phyloP scores from a whole-genome alignment of 225 moss, liverwort and hornwort species.

The Bryum argenteum region DNA sequence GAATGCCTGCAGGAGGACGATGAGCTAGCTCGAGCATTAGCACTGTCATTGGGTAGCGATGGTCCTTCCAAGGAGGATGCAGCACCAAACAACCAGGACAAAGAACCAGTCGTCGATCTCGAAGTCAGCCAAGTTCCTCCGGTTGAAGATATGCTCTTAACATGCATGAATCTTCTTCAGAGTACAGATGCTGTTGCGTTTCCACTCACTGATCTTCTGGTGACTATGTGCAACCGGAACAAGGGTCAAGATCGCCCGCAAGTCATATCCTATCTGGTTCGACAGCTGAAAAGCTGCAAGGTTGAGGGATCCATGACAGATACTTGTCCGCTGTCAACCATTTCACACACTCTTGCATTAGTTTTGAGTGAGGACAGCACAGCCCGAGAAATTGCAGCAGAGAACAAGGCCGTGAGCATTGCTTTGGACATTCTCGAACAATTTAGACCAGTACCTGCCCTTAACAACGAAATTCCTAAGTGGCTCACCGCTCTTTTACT shows the following conservation, averaged over 20 bases:
- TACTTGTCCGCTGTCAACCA: constrained; percentile 68
- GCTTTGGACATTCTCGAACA: constrained; percentile 65
- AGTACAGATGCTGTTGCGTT: constrained; percentile 88
- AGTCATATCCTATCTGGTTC: constrained; percentile 78
- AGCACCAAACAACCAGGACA: constrained; percentile 51
- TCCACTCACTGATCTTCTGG: constrained; percentile 83
- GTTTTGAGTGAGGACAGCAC: constrained; percentile 89
- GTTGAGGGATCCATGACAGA: constrained; percentile 58
- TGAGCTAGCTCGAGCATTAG: constrained; percentile 90
- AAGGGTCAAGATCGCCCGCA: constrained; percentile 85
- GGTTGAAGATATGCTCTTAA: constrained; percentile 85
- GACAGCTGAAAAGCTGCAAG: constrained; percentile 79
- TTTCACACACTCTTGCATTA: constrained; percentile 87
- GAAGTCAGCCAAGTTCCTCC: constrained; percentile 70
- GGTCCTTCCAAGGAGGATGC: constrained; percentile 67
- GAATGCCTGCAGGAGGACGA: constrained; percentile 73
- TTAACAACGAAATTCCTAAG: constrained; percentile 65
- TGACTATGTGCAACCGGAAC: constrained; percentile 93
- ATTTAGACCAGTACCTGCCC: constrained; percentile 46
- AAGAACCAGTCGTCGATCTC: constrained; percentile 63
- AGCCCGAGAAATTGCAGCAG: constrained; percentile 84
- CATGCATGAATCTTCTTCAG: constrained; percentile 86
- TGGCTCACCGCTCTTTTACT: constrained; percentile 86
- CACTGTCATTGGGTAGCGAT: constrained; percentile 76
- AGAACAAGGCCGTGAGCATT: constrained; percentile 65